Evolutionary conservation across 768 basidiomycete genomes (phyloP).

Genomic region (Podaxis sp.): DNA sequence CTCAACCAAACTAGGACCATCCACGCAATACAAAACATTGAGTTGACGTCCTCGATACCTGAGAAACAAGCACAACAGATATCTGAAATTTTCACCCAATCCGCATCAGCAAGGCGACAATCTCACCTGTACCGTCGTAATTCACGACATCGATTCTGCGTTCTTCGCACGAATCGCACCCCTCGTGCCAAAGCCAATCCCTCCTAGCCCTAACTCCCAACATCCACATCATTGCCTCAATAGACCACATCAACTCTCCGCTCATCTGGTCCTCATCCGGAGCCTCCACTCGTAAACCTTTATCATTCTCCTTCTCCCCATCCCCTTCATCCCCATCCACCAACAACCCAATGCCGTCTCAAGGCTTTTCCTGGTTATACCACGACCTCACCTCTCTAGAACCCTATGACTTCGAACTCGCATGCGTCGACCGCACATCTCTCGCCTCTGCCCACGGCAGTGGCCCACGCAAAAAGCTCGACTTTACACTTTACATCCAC

Average conservation of each 20-base stretch:
- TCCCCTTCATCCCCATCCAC: too few relatives aligned
- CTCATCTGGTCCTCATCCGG: too few relatives aligned
- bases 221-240: too few relatives aligned
- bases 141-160: too few relatives aligned
- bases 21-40: conserved; percentile 21
- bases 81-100: conserved; percentile 52
- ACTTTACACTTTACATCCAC: too few relatives aligned
- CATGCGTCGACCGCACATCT: conserved; percentile 61
- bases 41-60: conserved; percentile 28
- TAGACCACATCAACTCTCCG: too few relatives aligned
- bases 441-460: conserved; percentile 45
- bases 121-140: conserved; percentile 65
- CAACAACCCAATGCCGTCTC: conserved; percentile 27
- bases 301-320: too few relatives aligned
- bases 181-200: too few relatives aligned
- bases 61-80: conserved; percentile 69
- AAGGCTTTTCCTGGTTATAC: conserved; percentile 78
- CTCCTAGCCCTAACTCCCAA: too few relatives aligned
- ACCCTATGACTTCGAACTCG: conserved; percentile 79
- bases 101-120: conserved; percentile 30
- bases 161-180: too few relatives aligned
- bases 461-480: too few relatives aligned
- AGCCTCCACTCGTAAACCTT: too few relatives aligned
- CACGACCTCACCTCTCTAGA: conserved; percentile 88
- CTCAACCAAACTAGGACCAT: conserved; percentile 57